Conservation (phyloP, 768 basidiomycete genomes). For the Mycena galericulata region DNA sequence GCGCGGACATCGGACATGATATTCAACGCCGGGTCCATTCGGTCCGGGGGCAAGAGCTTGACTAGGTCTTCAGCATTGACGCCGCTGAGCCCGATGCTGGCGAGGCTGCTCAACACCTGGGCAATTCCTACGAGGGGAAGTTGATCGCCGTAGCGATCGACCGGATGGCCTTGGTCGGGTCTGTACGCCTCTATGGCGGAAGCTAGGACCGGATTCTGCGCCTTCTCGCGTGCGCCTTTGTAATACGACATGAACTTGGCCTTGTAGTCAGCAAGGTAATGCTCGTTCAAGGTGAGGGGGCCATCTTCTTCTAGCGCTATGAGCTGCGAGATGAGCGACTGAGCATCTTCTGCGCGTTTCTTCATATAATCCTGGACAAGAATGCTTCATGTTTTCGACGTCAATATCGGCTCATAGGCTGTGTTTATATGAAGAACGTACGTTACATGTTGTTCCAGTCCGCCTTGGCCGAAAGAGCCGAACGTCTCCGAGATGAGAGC, state of each 20-base stretch:
- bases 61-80: constrained; percentile 46
- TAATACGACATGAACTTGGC: constrained; percentile 64
- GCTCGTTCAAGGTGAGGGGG: constrained; percentile 62
- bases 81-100: constrained; percentile 39
- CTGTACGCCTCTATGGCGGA: constrained; percentile 41
- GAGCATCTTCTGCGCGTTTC: constrained; percentile 51
- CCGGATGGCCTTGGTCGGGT: not conserved
- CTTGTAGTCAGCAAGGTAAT: constrained; percentile 59
- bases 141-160: not conserved
- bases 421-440: no score
- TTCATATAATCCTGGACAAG: constrained; percentile 65
- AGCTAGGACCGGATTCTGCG: constrained; percentile 41
- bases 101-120: constrained; percentile 24
- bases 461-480: constrained; percentile 61
- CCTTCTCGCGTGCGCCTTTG: constrained; percentile 53
- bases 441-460: constrained; percentile 61
- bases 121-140: not conserved
- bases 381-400: constrained; percentile 47
- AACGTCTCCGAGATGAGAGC: constrained; percentile 64
- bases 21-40: constrained; percentile 51
- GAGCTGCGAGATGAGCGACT: constrained; percentile 60
- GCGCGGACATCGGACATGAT: constrained; percentile 66
- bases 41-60: constrained; percentile 50
- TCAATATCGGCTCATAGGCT: not conserved
- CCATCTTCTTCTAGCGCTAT: constrained; percentile 57